Conservation (phyloP, 768 basidiomycete genomes). For the Hydnomerulius pinastri region DNA sequence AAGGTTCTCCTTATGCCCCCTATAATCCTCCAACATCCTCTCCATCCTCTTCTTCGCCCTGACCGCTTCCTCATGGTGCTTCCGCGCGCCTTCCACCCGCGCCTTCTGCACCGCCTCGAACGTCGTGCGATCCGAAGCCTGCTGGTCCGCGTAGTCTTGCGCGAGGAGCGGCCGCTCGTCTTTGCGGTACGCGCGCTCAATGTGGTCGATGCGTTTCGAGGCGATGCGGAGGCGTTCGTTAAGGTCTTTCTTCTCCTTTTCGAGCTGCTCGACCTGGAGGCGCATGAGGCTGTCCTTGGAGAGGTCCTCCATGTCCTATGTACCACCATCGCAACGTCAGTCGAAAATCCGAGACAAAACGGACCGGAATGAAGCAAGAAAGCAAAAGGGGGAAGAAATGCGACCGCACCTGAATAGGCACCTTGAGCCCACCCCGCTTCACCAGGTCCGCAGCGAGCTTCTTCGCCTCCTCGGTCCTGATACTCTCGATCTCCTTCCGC, state of each 20-base stretch:
- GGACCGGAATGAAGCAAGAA: constrained; percentile 3
- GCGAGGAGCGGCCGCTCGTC: constrained; percentile 86
- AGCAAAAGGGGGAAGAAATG: background rate
- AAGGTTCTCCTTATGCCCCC: constrained; percentile 51
- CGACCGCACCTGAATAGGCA: constrained; percentile 68
- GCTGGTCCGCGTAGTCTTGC: constrained; percentile 86
- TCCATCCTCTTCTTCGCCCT: constrained; percentile 73
- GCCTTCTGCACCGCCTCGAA: constrained; percentile 63
- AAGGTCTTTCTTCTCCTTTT: constrained; percentile 93
- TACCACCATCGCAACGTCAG: background rate
- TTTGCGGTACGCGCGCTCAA: constrained; percentile 93
- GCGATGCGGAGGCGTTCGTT: constrained; percentile 79
- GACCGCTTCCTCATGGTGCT: constrained; percentile 66
- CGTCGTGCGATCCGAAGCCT: constrained; percentile 69
- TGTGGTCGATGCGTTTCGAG: constrained; percentile 89
- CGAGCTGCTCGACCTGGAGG: constrained; percentile 91
- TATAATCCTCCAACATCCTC: constrained; percentile 74
- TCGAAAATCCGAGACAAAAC: background rate
- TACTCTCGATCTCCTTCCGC: constrained; percentile 62
- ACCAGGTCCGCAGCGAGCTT: constrained; percentile 84
- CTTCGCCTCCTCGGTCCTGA: constrained; percentile 71
- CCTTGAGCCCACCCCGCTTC: constrained; percentile 72
- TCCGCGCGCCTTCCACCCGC: constrained; percentile 54
- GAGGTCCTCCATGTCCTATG: constrained; percentile 76
- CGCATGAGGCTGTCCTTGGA: constrained; percentile 86